Percentiles rank a stretch among this genome's conserved stretches.
These are phyloP conservation scores for Suillus discolor DNA, from an alignment of 768 basidiomycete genomes.

Conservation along the genomic window DNA sequence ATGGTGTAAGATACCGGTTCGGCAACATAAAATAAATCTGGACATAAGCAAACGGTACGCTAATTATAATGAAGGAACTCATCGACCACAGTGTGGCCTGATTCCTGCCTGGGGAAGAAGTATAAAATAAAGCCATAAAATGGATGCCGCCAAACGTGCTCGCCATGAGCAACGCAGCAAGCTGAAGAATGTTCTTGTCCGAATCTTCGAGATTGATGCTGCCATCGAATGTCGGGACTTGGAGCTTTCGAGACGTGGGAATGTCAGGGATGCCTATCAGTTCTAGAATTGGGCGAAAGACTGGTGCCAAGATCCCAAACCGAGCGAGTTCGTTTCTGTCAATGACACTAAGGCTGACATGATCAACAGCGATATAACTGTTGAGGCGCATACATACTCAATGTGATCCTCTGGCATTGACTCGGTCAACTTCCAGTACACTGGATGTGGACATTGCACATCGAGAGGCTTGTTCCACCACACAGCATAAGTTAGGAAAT, in stretches of 20 bases:
- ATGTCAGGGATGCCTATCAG: no score
- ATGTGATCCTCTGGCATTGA: no score
- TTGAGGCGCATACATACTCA: neutral
- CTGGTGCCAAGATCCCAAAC: no score
- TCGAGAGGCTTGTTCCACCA: slow-evolving; percentile 46
- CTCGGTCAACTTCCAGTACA: neutral
- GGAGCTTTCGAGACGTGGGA: neutral
- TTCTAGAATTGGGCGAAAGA: no score
- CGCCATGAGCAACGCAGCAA: slow-evolving; percentile 6
- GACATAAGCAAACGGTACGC: no score
- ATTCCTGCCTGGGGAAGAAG: no score
- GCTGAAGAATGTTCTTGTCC: accelerated
- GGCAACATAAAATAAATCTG: no score
- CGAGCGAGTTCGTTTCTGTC: accelerated
- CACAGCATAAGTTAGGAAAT: slow-evolving; percentile 30
- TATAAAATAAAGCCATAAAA: slow-evolving; percentile 26
- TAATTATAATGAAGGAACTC: slow-evolving; percentile 15
- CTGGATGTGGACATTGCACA: slow-evolving; percentile 21
- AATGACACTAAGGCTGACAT: neutral
- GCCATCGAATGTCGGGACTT: neutral
- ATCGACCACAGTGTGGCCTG: no score
- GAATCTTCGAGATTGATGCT: neutral
- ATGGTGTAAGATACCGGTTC: no score
- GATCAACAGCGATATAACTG: neutral
- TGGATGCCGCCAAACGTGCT: slow-evolving; percentile 14